Conservation (phyloP, 2,329 filamentous ascomycete species). For the Colletotrichum karsti region DNA sequence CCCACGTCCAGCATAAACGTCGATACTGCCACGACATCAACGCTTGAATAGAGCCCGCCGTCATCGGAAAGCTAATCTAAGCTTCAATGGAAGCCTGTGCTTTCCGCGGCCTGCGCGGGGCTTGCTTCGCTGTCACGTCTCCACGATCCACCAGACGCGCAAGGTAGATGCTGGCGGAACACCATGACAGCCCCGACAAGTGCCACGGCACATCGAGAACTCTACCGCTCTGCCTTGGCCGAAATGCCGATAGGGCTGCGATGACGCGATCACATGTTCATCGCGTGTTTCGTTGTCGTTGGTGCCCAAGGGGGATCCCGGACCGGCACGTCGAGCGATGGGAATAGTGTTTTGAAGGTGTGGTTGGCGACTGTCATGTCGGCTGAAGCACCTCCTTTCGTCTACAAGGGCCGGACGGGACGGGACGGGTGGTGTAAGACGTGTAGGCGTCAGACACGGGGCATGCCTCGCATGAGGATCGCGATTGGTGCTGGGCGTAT, state of each 20-base stretch:
- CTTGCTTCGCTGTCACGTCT: neutral
- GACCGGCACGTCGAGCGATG: too few relatives aligned
- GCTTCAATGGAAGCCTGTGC: neutral
- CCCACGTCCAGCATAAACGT: too few relatives aligned
- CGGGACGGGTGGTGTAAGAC: neutral
- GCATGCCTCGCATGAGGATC: neutral
- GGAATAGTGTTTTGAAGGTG: too few relatives aligned
- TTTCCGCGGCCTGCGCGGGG: neutral
- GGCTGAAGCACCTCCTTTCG: too few relatives aligned
- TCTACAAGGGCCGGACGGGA: neutral
- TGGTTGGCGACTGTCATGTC: too few relatives aligned
- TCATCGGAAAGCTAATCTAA: neutral
- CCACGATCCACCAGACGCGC: neutral
- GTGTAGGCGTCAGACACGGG: neutral
- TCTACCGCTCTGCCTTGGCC: too few relatives aligned
- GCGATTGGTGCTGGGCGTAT: neutral
- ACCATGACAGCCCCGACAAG: neutral
- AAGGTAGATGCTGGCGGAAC: neutral
- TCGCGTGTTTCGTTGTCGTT: neutral
- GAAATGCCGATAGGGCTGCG: neutral
- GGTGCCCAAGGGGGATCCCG: neutral
- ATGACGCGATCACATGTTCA: neutral
- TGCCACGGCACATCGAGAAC: fast-evolving
- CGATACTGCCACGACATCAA: too few relatives aligned
- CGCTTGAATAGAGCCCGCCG: too few relatives aligned